phyloP scores from a whole-genome alignment of 805 yeast genomes.

The Wickerhamiella nectarea region DNA sequence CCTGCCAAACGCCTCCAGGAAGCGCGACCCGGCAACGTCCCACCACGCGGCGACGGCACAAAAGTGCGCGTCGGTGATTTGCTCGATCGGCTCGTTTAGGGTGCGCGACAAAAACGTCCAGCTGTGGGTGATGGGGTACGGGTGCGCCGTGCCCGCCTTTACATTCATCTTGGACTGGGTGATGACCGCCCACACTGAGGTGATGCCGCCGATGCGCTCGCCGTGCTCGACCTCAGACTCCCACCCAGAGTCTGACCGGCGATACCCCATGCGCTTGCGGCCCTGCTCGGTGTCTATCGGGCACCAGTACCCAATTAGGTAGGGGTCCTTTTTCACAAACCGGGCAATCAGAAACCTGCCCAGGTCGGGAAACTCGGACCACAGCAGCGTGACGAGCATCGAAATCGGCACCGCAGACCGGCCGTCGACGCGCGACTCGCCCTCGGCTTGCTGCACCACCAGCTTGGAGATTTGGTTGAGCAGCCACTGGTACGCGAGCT shows the following conservation, averaged over 20 bases:
- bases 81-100: conserved; percentile 40
- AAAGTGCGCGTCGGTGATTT: conserved; percentile 56
- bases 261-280: conserved; percentile 78
- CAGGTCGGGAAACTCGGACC: conserved; percentile 39
- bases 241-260: conserved; percentile 33
- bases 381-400: conserved; percentile 40
- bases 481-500: conserved; percentile 54
- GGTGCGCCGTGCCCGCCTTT: conserved; percentile 27
- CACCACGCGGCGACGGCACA: conserved; percentile 73
- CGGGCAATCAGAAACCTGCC: conserved; percentile 56
- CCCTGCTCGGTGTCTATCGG: conserved; percentile 70
- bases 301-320: conserved; percentile 69
- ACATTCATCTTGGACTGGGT: conserved; percentile 35
- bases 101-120: conserved; percentile 70
- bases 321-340: conserved; percentile 83
- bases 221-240: conserved; percentile 54
- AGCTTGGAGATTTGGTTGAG: conserved; percentile 77
- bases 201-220: conserved; percentile 79
- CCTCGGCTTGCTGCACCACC: conserved; percentile 78
- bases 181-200: conserved; percentile 65
- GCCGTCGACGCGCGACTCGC: conserved; percentile 73
- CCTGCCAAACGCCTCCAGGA: conserved; percentile 43
- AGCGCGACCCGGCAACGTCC: conserved; percentile 61
- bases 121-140: conserved; percentile 40
- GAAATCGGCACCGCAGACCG: conserved; percentile 72